Percentiles rank a stretch among this genome's conserved stretches.
Conservation (phyloP, 2,329 filamentous ascomycete genomes). For the Fusarium devonianum region DNA sequence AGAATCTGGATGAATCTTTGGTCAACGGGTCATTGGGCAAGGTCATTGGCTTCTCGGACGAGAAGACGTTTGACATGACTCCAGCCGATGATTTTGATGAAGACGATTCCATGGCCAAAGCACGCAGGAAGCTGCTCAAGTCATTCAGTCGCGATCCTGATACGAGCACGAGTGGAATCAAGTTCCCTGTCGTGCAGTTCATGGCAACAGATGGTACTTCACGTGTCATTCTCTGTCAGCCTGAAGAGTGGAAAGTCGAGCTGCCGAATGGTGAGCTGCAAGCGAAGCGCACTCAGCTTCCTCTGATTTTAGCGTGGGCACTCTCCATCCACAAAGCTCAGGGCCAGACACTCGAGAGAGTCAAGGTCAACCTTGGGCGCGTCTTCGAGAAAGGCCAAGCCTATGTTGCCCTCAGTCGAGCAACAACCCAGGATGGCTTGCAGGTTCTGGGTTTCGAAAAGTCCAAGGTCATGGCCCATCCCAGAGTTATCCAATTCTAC, state of each 20-base stretch:
- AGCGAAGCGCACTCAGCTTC: conserved; percentile 81
- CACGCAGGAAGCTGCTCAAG: conserved; percentile 63
- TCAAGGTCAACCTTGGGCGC: conserved; percentile 90
- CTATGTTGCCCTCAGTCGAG: conserved; percentile 94
- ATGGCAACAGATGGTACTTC: conserved; percentile 74
- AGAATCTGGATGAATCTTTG: conserved; percentile 92
- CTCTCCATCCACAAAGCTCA: conserved; percentile 98
- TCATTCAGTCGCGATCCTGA: conserved; percentile 54
- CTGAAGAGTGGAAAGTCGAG: conserved; percentile 95
- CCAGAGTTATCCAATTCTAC: conserved; percentile 86
- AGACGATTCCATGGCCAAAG: conserved; percentile 54
- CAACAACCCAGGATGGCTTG: conserved; percentile 84
- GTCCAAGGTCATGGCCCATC: conserved; percentile 91
- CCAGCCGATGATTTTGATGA: conserved; percentile 52
- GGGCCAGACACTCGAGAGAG: conserved; percentile 89
- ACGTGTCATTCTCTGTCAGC: conserved; percentile 74
- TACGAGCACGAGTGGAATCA: conserved; percentile 56
- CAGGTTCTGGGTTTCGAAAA: conserved; percentile 91
- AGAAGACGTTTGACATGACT: conserved; percentile 49
- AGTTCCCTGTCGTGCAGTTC: conserved; percentile 88
- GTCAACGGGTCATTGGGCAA: conserved; percentile 95
- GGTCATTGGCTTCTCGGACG: conserved; percentile 61
- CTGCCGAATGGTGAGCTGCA: conserved; percentile 94
- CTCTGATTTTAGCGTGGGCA: conserved; percentile 95
- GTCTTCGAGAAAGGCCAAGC: conserved; percentile 98